Conservation (phyloP, 2,329 filamentous ascomycete species). For the Mollisia scopiformis region DNA sequence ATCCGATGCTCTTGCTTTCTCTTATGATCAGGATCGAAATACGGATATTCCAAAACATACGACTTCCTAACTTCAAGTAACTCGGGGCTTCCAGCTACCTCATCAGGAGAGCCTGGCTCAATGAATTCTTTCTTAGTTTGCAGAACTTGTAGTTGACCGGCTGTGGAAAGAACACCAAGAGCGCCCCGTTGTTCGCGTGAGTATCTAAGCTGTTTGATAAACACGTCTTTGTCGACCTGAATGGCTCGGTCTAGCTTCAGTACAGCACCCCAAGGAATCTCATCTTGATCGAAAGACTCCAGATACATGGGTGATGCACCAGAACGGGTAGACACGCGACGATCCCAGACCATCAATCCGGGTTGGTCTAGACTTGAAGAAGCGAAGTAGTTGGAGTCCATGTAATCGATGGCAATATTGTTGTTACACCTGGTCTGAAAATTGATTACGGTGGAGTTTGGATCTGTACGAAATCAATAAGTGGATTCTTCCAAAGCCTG, state of each 20-base stretch:
- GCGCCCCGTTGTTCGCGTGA: constrained; percentile 64
- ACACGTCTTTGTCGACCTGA: constrained; percentile 55
- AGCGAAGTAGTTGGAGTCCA: constrained; percentile 82
- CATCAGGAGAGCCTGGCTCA: constrained; percentile 44
- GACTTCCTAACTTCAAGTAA: constrained; percentile 62
- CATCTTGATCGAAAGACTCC: constrained; percentile 62
- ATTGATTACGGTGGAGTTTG: constrained; percentile 55
- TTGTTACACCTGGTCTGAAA: constrained; percentile 71
- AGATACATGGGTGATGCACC: constrained; percentile 57
- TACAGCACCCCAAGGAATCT: constrained; percentile 64
- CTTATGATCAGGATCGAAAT: constrained; percentile 49
- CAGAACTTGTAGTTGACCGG: constrained; percentile 65
- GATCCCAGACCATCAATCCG: constrained; percentile 78
- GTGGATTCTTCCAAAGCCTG: background rate
- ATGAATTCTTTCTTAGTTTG: constrained; percentile 59
- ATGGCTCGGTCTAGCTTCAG: constrained; percentile 61
- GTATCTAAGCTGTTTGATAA: constrained; percentile 65
- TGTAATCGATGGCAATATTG: constrained; percentile 76
- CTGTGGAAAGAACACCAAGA: constrained; percentile 63
- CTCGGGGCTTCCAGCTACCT: constrained; percentile 57
- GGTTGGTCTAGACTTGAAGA: constrained; percentile 78
- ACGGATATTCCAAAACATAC: constrained; percentile 64
- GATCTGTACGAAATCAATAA: constrained; percentile 42
- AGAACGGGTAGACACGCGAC: constrained; percentile 60
- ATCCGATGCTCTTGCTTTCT: constrained; percentile 56